Conservation (phyloP, 2,329 filamentous ascomycete species). For the Magnaporthales sp. region DNA sequence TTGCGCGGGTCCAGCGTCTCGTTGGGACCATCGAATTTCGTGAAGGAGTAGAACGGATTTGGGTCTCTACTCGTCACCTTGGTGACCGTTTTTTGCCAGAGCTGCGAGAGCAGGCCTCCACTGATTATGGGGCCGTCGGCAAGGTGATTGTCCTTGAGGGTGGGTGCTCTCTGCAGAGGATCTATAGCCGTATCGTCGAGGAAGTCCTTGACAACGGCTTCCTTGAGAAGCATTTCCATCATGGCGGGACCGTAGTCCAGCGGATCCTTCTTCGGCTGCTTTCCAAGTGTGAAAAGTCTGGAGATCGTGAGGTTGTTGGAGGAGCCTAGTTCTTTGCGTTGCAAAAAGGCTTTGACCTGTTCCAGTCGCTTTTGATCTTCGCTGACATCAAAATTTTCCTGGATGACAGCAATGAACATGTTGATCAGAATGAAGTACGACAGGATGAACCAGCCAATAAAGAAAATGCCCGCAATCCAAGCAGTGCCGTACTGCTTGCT, state of each 20-base stretch:
- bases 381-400: slow-evolving; percentile 97
- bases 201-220: slow-evolving; percentile 91
- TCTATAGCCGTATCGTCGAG: slow-evolving; percentile 70
- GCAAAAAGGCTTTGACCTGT: slow-evolving; percentile 90
- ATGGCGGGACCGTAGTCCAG: slow-evolving; percentile 86
- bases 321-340: slow-evolving; percentile 76
- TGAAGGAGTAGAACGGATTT: slow-evolving; percentile 87
- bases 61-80: slow-evolving; percentile 61
- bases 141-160: not conserved
- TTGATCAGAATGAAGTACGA: slow-evolving; percentile 94
- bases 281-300: slow-evolving; percentile 57
- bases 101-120: slow-evolving; percentile 48
- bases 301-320: slow-evolving; percentile 68
- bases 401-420: slow-evolving; percentile 99
- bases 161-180: slow-evolving; percentile 21
- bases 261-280: slow-evolving; percentile 63
- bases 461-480: slow-evolving; percentile 87
- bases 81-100: slow-evolving; percentile 52
- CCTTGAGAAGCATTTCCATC: slow-evolving; percentile 93
- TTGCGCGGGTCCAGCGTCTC: slow-evolving; percentile 75
- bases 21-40: slow-evolving; percentile 60
- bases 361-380: slow-evolving; percentile 97
- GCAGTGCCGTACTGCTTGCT: slow-evolving; percentile 60
- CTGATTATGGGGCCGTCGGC: slow-evolving; percentile 27
- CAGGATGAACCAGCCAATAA: slow-evolving; percentile 93